Percentiles rank a stretch among this genome's conserved stretches.
phyloP scores from a whole-genome alignment of 106 monocot species.

The Acorus gramineus region DNA sequence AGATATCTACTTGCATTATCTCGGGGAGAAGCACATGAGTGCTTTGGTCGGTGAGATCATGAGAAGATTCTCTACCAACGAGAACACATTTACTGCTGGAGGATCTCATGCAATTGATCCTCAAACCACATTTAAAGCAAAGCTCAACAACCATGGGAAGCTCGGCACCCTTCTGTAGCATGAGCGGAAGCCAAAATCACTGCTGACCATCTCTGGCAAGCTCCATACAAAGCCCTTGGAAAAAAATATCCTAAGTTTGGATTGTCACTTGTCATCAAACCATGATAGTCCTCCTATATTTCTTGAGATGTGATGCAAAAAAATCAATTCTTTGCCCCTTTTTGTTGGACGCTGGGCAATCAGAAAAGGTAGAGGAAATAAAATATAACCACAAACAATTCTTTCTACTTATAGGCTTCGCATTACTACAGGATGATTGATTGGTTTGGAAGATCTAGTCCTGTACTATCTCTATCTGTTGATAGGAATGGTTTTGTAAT shows the following conservation, averaged over 20 bases:
- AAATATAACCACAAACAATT: too few species aligned
- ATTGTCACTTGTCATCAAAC: slow-evolving; percentile 67
- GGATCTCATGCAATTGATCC: slow-evolving; percentile 48
- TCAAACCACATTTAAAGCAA: slow-evolving; percentile 63
- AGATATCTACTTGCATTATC: slow-evolving; percentile 57
- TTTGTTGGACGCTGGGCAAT: too few species aligned
- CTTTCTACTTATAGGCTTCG: too few species aligned
- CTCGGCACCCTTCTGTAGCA: slow-evolving; percentile 75
- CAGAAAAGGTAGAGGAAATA: too few species aligned
- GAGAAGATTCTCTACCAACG: slow-evolving; percentile 74
- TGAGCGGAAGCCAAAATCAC: slow-evolving; percentile 57
- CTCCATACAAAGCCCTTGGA: slow-evolving; percentile 86
- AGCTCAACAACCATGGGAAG: slow-evolving; percentile 84
- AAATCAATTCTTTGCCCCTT: too few species aligned
- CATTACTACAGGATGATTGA: too few species aligned
- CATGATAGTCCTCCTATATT: slow-evolving; percentile 19
- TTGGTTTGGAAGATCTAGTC: too few species aligned
- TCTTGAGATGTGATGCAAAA: too few species aligned
- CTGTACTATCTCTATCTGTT: too few species aligned
- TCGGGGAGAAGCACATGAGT: slow-evolving; percentile 61
- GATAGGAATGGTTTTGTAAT: too few species aligned
- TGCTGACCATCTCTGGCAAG: slow-evolving; percentile 79
- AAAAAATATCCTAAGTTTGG: slow-evolving; percentile 73
- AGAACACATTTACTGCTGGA: slow-evolving; percentile 69
- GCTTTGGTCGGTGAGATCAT: slow-evolving; percentile 62